Base-by-base conservation (phyloP, 345 rosid species). In the Capsella bursapastoris region DNA sequence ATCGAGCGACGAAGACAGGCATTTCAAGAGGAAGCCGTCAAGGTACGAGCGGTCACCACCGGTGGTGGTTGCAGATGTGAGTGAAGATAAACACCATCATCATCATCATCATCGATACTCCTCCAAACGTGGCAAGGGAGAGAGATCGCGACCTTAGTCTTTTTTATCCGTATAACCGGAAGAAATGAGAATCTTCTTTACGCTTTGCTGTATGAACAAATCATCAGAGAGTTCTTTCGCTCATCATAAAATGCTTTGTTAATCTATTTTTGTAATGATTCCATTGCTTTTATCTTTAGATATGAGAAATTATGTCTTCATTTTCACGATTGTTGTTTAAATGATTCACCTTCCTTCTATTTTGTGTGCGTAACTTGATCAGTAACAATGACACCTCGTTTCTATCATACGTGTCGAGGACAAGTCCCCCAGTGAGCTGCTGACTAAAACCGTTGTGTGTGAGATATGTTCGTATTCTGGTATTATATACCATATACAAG, bases 1-100 rank as follows among this genome's bases (percentile, higher is more conserved):
- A 77, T 92, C 97, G 0, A 95, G 97, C 45, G 97, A 90, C 9
- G 97, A 92, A 47, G 97, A 92, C 29, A 81, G 93, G 72, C 98
- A 92, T 81, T 92, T 90, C 76, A 90, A 92, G 86, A 86, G 98
- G 80, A 92, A 85, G 84, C 90, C 94, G 1, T 86, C 90, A 0
- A 88, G 92, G 86, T 86, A 87, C 10, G 94, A 87, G 78, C 82
- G 88, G 1, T 87, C 96, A 3, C 87, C 92, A 0, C 86, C 78
- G 1, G 57, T 80, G 0, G 79, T 71, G 22, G 56, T 37, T 48
- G 14, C 8, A 2, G 80, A 76, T 13, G 76, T 38, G 15, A 70
- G 31, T 64, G 80, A 70, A 2, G 80, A 70, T 70, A 76, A 64
- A 34, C 53, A 3, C 2, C 25, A 22, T 22, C 25, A 22, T 22